Evolutionary conservation across 169 alveolate genomes (phyloP).

Genomic region (Plasmodium sp.): DNA sequence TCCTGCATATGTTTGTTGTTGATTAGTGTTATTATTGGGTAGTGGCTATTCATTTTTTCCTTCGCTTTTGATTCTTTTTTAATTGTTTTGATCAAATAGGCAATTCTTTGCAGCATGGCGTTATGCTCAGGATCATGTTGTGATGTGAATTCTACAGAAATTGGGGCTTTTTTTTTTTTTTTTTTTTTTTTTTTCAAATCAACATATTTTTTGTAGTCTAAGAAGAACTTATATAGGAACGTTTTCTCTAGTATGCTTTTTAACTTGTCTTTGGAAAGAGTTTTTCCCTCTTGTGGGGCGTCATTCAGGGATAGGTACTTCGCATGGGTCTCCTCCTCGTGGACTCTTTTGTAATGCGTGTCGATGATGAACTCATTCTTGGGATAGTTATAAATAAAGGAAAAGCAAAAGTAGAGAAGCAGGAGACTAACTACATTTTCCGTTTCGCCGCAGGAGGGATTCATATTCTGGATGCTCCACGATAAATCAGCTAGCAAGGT

Average conservation of each 20-base stretch:
- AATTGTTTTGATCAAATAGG: constrained; percentile 33
- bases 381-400: constrained; percentile 32
- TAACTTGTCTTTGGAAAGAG: neutral
- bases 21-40: neutral
- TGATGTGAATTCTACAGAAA: neutral
- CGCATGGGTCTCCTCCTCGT: neutral
- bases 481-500: constrained; percentile 39
- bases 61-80: neutral
- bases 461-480: constrained; percentile 35
- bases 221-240: constrained; percentile 45
- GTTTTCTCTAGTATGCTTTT: constrained; percentile 32
- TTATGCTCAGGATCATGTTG: constrained; percentile 10
- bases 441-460: neutral
- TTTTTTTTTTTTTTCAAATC: constrained; percentile 10
- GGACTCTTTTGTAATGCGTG: constrained; percentile 13
- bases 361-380: constrained; percentile 69
- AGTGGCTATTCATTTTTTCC: neutral
- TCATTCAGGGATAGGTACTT: neutral
- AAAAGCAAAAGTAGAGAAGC: constrained; percentile 45
- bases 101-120: constrained; percentile 5
- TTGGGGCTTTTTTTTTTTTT: neutral
- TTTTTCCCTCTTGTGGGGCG: neutral
- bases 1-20: constrained; percentile 14
- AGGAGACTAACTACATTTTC: constrained; percentile 45
- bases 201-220: constrained; percentile 34